phyloP scores from a whole-genome alignment of 768 basidiomycete species.

The Pholiota microspora region DNA sequence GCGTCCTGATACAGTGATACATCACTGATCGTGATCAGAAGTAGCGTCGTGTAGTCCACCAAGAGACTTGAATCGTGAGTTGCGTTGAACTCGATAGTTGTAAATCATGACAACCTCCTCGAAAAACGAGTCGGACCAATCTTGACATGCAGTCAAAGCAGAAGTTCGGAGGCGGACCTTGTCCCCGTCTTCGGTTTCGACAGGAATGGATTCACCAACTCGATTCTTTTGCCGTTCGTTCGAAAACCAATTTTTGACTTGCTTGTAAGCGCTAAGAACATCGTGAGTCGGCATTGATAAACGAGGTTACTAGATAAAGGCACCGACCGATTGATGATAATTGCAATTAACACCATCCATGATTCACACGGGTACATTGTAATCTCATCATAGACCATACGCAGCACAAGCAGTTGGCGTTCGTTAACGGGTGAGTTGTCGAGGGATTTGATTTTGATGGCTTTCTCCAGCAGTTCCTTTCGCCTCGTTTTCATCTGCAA shows the following conservation, averaged over 20 bases:
- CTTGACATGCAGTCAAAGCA: conserved; percentile 45
- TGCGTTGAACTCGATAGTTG: conserved; percentile 40
- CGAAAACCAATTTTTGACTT: conserved; percentile 68
- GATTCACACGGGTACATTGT: conserved; percentile 63
- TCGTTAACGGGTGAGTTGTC: conserved; percentile 56
- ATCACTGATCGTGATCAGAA: conserved; percentile 16
- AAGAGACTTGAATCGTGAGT: conserved; percentile 25
- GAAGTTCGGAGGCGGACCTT: conserved; percentile 47
- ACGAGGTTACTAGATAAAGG: background rate
- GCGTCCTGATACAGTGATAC: conserved; percentile 4
- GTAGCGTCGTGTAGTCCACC: conserved; percentile 15
- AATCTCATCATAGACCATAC: conserved; percentile 64
- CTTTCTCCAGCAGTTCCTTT: conserved; percentile 33
- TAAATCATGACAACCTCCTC: conserved; percentile 61
- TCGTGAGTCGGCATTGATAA: conserved; percentile 6
- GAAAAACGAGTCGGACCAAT: conserved; percentile 63
- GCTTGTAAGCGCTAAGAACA: conserved; percentile 47
- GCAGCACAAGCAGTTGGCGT: conserved; percentile 55
- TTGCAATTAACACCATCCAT: conserved; percentile 58
- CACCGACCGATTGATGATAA: conserved; percentile 52
- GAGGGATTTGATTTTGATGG: conserved; percentile 40
- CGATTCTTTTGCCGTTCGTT: conserved; percentile 55
- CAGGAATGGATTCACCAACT: conserved; percentile 37
- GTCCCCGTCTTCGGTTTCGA: conserved; percentile 36
- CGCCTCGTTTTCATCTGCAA: conserved; percentile 30